Percentiles rank a stretch among this genome's conserved stretches.
Conservation (phyloP, 352 stramenopile genomes). For the Thalassiosira mediterranea region DNA sequence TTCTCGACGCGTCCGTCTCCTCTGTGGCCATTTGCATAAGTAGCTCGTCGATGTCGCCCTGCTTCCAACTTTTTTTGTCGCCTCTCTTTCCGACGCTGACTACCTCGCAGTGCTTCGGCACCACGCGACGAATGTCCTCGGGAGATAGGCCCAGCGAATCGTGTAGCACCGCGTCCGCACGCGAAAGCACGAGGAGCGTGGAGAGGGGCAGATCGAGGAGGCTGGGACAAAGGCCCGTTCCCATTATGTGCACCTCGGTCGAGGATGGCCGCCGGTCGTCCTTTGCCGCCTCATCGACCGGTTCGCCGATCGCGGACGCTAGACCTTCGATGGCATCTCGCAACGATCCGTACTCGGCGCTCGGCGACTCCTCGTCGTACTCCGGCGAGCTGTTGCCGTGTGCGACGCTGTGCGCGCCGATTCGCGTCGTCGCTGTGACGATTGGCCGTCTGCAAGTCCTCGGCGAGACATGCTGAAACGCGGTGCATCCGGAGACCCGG, state of each 20-base stretch:
- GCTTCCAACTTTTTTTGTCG: constrained; percentile 36
- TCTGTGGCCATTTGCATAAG: constrained; percentile 27
- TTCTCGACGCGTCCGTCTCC: neutral
- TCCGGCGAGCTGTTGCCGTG: too few species aligned
- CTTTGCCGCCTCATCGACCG: neutral
- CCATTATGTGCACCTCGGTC: constrained; percentile 46
- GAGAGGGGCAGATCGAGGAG: constrained; percentile 36
- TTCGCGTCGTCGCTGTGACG: too few species aligned
- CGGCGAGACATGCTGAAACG: too few species aligned
- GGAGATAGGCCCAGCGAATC: constrained; percentile 38
- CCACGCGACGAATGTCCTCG: constrained; percentile 39
- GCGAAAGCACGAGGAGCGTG: constrained; percentile 27
- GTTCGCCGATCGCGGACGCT: neutral
- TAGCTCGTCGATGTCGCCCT: constrained; percentile 43
- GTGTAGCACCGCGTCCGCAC: constrained; percentile 39
- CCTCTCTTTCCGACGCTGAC: constrained; percentile 48
- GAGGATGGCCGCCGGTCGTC: neutral
- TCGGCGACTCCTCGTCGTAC: too few species aligned
- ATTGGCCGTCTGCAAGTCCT: too few species aligned
- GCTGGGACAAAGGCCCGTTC: constrained; percentile 33
- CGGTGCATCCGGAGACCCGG: too few species aligned
- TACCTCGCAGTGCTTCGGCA: constrained; percentile 34
- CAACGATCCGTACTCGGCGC: too few species aligned
- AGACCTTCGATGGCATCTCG: constrained; percentile 5
- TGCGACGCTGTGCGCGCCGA: too few species aligned